Base-by-base conservation (phyloP, 2,329 filamentous ascomycete genomes). In the Fusarium poae region DNA sequence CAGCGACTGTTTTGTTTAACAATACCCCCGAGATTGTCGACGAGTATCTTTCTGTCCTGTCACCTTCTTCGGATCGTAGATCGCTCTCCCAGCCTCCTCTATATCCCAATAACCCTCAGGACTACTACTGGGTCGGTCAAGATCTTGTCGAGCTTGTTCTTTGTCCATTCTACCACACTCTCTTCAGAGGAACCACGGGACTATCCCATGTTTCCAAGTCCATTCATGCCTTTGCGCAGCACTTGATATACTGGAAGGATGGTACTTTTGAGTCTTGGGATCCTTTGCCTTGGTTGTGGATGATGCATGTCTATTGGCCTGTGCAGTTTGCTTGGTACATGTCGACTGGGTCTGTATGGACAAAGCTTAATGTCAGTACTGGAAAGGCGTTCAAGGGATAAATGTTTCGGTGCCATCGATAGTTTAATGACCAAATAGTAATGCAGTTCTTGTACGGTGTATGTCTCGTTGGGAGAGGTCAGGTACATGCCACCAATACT, bases 321-420 rank as follows among this genome's bases (percentile, higher is more conserved):
- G 57, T 79, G 23, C 79, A 78, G 61, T 89, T 92, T 70, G 46
- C 82, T 8, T 74, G 63, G 72, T 57, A 81, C 78, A 50, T 79
- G 85, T 57, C 75, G 75, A 72, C 74, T 6, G 82, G 86, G 2
- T 81, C 79, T 58, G 23, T 61, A 0, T 92, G 90, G 90, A 89
- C 85, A 65, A 81, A 89, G 63, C 76, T 91, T 37, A 92, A 92
- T 76, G 88, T 92, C 5, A 91, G 89, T 71, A 92, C 90, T 1
- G 77, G 77, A 13, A 80, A 79, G 62, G 70, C 74, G 2, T 80
- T 80, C 12, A 56, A 51, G 13, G 65, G 66, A 16, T 68, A 40
- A 51, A 1, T 11, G 5, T 10, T 42, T n/a, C 23, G 1, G 6
- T 43, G 2, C 9, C 6, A 5, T 20, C 21, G 12, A 10, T 20